phyloP scores from a whole-genome alignment of 176 grass and related monocot genomes.

The Carex cristatella region DNA sequence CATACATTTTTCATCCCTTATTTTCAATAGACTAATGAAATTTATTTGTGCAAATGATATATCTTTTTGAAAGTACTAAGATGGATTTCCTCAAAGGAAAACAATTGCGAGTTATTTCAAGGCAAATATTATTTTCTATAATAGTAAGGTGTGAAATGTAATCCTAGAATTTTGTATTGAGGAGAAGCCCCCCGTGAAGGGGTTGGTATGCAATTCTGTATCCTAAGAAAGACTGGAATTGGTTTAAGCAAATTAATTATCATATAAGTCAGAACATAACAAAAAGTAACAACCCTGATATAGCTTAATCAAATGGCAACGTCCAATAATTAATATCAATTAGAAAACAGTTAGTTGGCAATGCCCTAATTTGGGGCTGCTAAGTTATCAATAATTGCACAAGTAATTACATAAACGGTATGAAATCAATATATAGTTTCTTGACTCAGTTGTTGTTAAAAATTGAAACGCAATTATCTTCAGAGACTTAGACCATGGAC shows the following conservation, averaged over 20 bases:
- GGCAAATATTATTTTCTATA: not conserved
- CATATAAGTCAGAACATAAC: conserved; percentile 1
- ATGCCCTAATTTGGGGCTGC: not conserved
- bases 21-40: not conserved
- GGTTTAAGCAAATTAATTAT: not conserved
- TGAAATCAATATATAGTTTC: not conserved
- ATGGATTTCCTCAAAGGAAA: not conserved
- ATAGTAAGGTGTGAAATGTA: not conserved
- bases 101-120: not conserved
- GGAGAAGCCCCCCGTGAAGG: not conserved
- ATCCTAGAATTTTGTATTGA: not conserved
- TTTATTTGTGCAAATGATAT: not conserved
- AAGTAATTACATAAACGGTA: not conserved
- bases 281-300: conserved; percentile 3
- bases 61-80: not conserved
- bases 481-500: too few species aligned
- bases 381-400: not conserved
- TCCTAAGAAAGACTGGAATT: not conserved
- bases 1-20: not conserved
- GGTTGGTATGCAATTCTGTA: not conserved
- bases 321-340: not conserved
- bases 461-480: too few species aligned
- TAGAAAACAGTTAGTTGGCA: not conserved
- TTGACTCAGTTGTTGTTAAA: too few species aligned
- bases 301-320: not conserved